Evolutionary conservation across 768 basidiomycete genomes (phyloP).

Genomic region (Coprinopsis sp.): DNA sequence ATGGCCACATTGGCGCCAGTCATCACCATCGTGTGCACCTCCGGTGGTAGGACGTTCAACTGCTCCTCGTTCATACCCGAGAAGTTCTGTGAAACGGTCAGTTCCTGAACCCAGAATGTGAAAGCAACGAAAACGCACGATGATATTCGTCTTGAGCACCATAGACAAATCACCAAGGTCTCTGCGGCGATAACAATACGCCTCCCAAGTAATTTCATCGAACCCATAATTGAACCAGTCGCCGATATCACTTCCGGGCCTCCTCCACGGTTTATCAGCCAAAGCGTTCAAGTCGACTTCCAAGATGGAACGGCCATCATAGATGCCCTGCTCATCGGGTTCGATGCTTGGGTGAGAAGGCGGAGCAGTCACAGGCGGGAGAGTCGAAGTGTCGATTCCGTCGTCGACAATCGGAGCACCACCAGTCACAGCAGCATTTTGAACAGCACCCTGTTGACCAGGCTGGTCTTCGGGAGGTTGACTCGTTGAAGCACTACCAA

Average conservation of each 20-base stretch:
- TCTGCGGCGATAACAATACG: conserved; percentile 80
- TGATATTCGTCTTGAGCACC: conserved; percentile 76
- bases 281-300: conserved; percentile 76
- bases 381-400: conserved; percentile 56
- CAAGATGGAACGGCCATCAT: conserved; percentile 75
- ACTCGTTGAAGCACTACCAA: too few relatives aligned
- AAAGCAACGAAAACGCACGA: conserved; percentile 44
- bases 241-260: conserved; percentile 86
- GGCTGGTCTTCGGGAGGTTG: too few relatives aligned
- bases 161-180: conserved; percentile 77
- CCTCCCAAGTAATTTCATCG: conserved; percentile 94
- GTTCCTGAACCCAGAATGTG: neutral
- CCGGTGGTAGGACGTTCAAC: conserved; percentile 69
- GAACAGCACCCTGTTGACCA: too few relatives aligned
- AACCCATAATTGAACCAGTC: conserved; percentile 99
- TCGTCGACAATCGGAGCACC: too few relatives aligned
- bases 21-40: conserved; percentile 85
- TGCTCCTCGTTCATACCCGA: conserved; percentile 81
- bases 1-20: conserved; percentile 76
- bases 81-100: conserved; percentile 54
- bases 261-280: conserved; percentile 85
- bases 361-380: conserved; percentile 67
- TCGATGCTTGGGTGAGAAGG: conserved; percentile 80
- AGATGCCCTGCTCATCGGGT: conserved; percentile 55
- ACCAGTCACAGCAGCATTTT: too few relatives aligned